These are phyloP conservation scores for Apophysomyces ossiformis DNA, from an alignment of 371 early-diverging fungal genomes.

Conservation along the genomic window DNA sequence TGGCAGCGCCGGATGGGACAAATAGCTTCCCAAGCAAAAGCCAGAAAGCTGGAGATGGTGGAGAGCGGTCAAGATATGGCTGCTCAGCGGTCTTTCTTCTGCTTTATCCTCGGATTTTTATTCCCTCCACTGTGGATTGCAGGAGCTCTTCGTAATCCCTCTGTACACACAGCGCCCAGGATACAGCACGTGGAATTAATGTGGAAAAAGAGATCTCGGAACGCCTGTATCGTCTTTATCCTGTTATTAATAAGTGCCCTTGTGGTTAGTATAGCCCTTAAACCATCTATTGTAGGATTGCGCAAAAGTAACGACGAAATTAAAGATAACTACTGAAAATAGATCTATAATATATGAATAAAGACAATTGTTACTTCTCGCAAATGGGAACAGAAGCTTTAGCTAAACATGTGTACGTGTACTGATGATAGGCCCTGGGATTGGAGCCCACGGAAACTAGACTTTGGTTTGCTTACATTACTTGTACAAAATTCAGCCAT, in stretches of 20 bases:
- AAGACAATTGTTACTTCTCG: neutral
- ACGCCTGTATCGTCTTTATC: slow-evolving; percentile 23
- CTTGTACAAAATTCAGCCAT: too few species aligned
- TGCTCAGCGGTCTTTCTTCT: slow-evolving; percentile 31
- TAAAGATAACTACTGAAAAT: neutral
- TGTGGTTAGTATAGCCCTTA: slow-evolving; percentile 22
- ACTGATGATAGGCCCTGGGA: too few species aligned
- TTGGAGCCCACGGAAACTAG: too few species aligned
- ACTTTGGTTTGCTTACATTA: too few species aligned
- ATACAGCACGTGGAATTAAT: slow-evolving; percentile 23
- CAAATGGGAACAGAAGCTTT: too few species aligned
- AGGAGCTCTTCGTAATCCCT: slow-evolving; percentile 28
- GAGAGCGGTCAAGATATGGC: neutral
- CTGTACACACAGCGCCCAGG: slow-evolving; percentile 8
- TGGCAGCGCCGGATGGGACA: slow-evolving; percentile 11
- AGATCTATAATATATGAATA: neutral
- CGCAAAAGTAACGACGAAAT: slow-evolving; percentile 8
- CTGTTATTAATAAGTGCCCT: slow-evolving; percentile 14
- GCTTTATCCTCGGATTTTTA: slow-evolving; percentile 40
- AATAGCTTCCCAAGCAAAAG: slow-evolving; percentile 11
- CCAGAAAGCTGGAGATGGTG: neutral
- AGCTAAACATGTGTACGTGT: too few species aligned
- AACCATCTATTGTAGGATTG: slow-evolving; percentile 14
- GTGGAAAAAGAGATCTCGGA: slow-evolving; percentile 27
- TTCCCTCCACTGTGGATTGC: slow-evolving; percentile 47